Conservation (phyloP, 1,139 yeast genomes). For the Candida sanyaensis region DNA sequence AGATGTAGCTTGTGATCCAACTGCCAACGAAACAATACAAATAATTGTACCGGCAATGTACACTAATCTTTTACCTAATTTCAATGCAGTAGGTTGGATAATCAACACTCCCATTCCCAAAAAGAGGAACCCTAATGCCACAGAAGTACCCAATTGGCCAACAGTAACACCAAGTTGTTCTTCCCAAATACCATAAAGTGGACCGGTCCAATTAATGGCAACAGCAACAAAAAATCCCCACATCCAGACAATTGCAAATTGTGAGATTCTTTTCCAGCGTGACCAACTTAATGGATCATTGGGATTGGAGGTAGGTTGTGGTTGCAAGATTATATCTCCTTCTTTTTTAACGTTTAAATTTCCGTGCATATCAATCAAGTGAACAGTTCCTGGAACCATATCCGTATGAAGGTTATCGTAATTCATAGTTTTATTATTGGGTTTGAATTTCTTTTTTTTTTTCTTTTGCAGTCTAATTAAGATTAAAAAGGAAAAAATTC, state of each 20-base stretch:
- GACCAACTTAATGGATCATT: slow-evolving; percentile 31
- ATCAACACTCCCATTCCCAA: slow-evolving; percentile 40
- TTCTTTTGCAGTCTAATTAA: no score
- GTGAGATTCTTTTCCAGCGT: slow-evolving; percentile 19
- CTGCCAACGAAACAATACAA: slow-evolving; percentile 29
- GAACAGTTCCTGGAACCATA: slow-evolving; percentile 28
- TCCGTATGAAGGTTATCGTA: background rate
- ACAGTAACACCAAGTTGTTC: slow-evolving; percentile 19
- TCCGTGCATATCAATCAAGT: slow-evolving; percentile 24
- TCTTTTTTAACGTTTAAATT: slow-evolving; percentile 22
- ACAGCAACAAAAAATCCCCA: slow-evolving; percentile 33
- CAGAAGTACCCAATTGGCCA: slow-evolving; percentile 26
- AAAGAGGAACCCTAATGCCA: slow-evolving; percentile 36
- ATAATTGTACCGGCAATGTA: slow-evolving; percentile 35
- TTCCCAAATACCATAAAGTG: slow-evolving; percentile 39
- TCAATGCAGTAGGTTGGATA: slow-evolving; percentile 45
- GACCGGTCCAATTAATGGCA: slow-evolving; percentile 42
- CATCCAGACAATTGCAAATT: slow-evolving; percentile 17
- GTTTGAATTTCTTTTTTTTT: no score
- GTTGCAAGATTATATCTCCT: slow-evolving; percentile 25
- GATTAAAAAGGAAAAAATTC: no score
- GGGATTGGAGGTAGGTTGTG: slow-evolving; percentile 27
- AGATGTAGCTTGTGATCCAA: slow-evolving; percentile 35
- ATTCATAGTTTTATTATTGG: background rate
- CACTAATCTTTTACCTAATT: slow-evolving; percentile 40